Percentiles rank a stretch among this genome's conserved stretches.
phyloP scores from a whole-genome alignment of 495 filamentous ascomycete genomes.

The Aspergillus hancockii region DNA sequence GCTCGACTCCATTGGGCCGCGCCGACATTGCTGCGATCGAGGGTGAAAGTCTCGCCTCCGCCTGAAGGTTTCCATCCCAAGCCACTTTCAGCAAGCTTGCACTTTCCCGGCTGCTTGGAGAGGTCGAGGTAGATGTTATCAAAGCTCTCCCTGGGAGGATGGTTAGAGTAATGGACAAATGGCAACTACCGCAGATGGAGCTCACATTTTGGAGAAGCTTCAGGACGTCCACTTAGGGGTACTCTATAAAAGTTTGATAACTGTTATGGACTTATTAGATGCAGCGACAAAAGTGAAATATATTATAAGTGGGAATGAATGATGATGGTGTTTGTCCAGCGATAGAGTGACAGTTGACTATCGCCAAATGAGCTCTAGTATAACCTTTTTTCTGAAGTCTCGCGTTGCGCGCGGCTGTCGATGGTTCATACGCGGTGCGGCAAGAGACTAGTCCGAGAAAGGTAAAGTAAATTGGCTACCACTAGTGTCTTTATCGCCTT shows the following conservation, averaged over 20 bases:
- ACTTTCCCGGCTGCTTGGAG: slow-evolving; percentile 85
- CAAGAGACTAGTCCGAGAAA: background rate
- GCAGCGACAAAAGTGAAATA: background rate
- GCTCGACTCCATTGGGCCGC: slow-evolving; percentile 95
- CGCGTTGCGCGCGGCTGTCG: slow-evolving; percentile 28
- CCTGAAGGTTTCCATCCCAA: slow-evolving; percentile 90
- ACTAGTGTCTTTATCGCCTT: background rate
- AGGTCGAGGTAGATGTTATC: slow-evolving; percentile 95
- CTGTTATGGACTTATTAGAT: background rate
- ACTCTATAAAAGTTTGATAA: background rate
- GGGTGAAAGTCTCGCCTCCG: slow-evolving; percentile 87
- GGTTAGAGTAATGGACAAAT: slow-evolving; percentile 25
- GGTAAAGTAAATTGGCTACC: background rate
- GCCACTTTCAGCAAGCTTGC: slow-evolving; percentile 88
- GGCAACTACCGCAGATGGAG: background rate
- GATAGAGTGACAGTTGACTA: background rate
- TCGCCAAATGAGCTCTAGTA: background rate
- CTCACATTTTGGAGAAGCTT: slow-evolving; percentile 5
- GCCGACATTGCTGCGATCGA: slow-evolving; percentile 78
- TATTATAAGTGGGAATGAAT: background rate
- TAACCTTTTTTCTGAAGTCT: slow-evolving; percentile 26
- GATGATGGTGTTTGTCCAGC: background rate
- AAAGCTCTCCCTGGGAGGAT: slow-evolving; percentile 74
- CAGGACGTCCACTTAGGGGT: background rate
- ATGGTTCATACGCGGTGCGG: slow-evolving; percentile 8